phyloP scores from a whole-genome alignment of 2,329 filamentous ascomycete genomes.

The Dichotomopilus funicola region DNA sequence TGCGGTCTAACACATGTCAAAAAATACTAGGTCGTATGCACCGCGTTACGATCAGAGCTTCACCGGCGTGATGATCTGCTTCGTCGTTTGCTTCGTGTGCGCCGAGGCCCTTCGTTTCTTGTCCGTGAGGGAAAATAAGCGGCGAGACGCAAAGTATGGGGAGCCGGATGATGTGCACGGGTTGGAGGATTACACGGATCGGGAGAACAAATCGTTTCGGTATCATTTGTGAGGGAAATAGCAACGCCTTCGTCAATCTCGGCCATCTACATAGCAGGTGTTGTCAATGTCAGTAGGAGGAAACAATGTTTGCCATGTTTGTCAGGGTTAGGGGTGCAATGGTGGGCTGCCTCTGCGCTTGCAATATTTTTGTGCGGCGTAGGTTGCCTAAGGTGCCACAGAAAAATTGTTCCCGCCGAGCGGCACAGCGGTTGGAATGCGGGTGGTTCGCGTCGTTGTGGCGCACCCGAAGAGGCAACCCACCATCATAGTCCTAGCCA shows the following conservation, averaged over 20 bases:
- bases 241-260: too few species aligned
- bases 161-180: constrained; percentile 29
- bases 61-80: constrained; percentile 28
- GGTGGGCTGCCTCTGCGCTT: constrained; percentile 1
- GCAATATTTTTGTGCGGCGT: neutral
- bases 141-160: constrained; percentile 27
- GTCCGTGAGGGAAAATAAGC: constrained; percentile 26
- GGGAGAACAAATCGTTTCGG: constrained; percentile 24
- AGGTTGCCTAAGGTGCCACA: too few species aligned
- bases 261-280: too few species aligned
- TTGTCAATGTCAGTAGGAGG: too few species aligned
- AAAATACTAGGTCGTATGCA: constrained; percentile 19
- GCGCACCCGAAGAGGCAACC: constrained; percentile 2
- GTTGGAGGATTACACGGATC: constrained; percentile 36
- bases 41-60: constrained; percentile 26
- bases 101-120: constrained; percentile 27
- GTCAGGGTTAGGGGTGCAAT: neutral
- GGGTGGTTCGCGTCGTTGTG: constrained; percentile 1
- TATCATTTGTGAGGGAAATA: constrained; percentile 3
- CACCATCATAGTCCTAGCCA: neutral
- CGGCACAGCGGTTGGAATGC: neutral
- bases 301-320: too few species aligned
- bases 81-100: constrained; percentile 27
- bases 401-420: neutral
- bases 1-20: neutral